A percentile compares a stretch with the other conserved stretches of the same genome.
phyloP scores from a whole-genome alignment of 495 filamentous ascomycete genomes.

The Aeminium ludgeri region DNA sequence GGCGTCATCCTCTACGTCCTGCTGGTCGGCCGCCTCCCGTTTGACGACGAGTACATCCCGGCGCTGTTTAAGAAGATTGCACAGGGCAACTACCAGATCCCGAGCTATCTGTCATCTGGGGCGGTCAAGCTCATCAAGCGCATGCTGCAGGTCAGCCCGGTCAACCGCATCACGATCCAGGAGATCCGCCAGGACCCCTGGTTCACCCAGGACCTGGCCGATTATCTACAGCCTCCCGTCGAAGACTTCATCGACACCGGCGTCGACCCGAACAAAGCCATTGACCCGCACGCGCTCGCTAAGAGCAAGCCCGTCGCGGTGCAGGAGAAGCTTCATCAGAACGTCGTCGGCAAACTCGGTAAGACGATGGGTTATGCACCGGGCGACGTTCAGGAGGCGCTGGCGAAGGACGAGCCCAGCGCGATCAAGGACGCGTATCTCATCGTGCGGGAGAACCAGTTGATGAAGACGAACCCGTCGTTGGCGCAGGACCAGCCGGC shows the following conservation, averaged over 20 bases:
- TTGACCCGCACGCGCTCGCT: slow-evolving; percentile 61
- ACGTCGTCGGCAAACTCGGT: slow-evolving; percentile 84
- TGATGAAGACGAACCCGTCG: slow-evolving; percentile 75
- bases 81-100: slow-evolving; percentile 77
- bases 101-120: slow-evolving; percentile 69
- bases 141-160: slow-evolving; percentile 90
- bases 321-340: slow-evolving; percentile 76
- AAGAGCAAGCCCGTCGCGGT: slow-evolving; percentile 59
- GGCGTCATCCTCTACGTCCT: slow-evolving; percentile 96
- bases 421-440: slow-evolving; percentile 98
- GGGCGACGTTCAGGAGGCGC: slow-evolving; percentile 85
- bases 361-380: slow-evolving; percentile 95
- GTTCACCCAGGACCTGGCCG: slow-evolving; percentile 73
- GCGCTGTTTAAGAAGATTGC: slow-evolving; percentile 75
- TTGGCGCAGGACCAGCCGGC: slow-evolving; percentile 28
- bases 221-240: slow-evolving; percentile 73
- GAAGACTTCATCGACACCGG: slow-evolving; percentile 88
- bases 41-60: slow-evolving; percentile 93
- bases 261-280: slow-evolving; percentile 78
- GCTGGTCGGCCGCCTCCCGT: slow-evolving; percentile 77
- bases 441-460: slow-evolving; percentile 91
- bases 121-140: slow-evolving; percentile 72
- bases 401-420: slow-evolving; percentile 80
- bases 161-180: slow-evolving; percentile 79
- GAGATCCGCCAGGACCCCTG: slow-evolving; percentile 91